Evolutionary conservation across 73 alveolate genomes (phyloP), one percentile per base, ranked within the genome.

Genomic region (Paramecium biaurelia): DNA sequence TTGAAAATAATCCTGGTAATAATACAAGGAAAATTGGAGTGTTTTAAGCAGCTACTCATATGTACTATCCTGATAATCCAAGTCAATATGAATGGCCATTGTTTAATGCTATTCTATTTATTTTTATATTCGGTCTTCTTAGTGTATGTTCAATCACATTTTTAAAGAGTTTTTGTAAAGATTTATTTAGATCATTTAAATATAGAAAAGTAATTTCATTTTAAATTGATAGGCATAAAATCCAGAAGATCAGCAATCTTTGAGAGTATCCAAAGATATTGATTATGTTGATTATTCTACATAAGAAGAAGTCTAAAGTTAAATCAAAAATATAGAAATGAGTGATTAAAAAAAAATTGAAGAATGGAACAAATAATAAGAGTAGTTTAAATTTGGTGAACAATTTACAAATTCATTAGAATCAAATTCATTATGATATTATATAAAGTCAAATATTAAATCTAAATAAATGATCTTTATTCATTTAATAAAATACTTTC

Each of bases 401-500:
- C 9, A 74, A 37, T 74, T 74, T 74, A n/a, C 87, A 74, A 37
- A 20, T 7, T 37, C 59, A 4, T 9, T 41, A 14, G 87, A 74
- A 74, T 15, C 37, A 34, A 34, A 74, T 41, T 74, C 87, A 37
- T 37, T 74, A 37, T 74, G 87, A 74, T 95, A 38, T 38, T 38
- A 38, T 38, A 38, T 38, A 38, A n/a, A 38, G 2, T 38, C 47
- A 38, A 8, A 15, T 34, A 89, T 92, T 38, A 92, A 57, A 89
- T 93, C 96, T 92, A 96, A 34, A 92, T 93, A 84, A 18, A 93
- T 90, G 7, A 88, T 58, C 47, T 38, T 7, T 2, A 38, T 38
- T 38, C 1, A 10, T 35, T 35, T 5, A 35, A n/a, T n/a, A n/a
- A n/a, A n/a, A n/a, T n/a, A n/a, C n/a, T n/a, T n/a, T n/a, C n/a